phyloP scores from a whole-genome alignment of 768 basidiomycete genomes.

The Suillus discolor region DNA sequence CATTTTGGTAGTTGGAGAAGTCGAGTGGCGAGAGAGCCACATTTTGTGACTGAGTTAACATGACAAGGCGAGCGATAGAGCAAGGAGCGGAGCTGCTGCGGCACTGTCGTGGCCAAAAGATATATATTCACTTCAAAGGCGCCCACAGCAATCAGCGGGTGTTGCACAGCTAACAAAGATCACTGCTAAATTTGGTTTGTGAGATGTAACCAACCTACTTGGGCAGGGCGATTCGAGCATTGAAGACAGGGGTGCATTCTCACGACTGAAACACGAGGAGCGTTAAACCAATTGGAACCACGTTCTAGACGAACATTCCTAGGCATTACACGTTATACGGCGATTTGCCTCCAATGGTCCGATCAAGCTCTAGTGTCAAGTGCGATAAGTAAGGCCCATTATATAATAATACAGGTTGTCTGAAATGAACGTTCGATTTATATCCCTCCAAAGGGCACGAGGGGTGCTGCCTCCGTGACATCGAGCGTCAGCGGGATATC shows the following conservation, averaged over 20 bases:
- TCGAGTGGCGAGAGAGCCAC: background rate
- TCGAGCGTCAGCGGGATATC: constrained; percentile 47
- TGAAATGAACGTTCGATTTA: background rate
- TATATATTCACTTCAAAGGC: background rate
- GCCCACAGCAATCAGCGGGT: background rate
- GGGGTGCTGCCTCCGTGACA: background rate
- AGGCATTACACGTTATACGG: background rate
- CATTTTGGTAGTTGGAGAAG: background rate
- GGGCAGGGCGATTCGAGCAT: background rate
- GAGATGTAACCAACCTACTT: background rate
- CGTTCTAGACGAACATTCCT: background rate
- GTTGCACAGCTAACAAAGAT: background rate
- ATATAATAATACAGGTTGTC: background rate
- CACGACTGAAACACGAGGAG: background rate
- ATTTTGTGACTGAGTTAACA: background rate
- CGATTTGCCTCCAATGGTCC: background rate
- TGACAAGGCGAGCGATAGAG: background rate
- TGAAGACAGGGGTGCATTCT: background rate
- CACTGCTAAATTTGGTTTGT: background rate
- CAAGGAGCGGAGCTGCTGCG: background rate
- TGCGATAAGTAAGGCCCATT: constrained; percentile 4
- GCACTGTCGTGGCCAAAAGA: background rate
- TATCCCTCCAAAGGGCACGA: background rate
- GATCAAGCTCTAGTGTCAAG: background rate
- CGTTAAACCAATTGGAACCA: background rate